Conservation (phyloP, 176 grass and related monocot genomes). For the Pontederia crassipes region DNA sequence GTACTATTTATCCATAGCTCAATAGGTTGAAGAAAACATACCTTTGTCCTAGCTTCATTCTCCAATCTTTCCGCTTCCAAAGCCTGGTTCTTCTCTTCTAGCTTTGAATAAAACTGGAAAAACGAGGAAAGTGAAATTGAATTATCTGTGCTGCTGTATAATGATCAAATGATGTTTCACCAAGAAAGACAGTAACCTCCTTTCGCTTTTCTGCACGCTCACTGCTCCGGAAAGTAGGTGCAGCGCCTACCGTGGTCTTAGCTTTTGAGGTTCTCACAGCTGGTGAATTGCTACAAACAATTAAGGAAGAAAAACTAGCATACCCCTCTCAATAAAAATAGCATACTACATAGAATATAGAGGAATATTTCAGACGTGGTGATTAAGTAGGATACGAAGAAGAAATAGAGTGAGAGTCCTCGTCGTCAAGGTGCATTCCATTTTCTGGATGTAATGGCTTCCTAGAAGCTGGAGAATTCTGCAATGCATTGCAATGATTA, state of each 20-base stretch:
- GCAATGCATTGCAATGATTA: too few relatives aligned
- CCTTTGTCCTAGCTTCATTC: constrained; percentile 57
- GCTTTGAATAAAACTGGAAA: constrained; percentile 71
- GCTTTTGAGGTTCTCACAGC: constrained; percentile 38
- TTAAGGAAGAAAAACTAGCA: constrained; percentile 23
- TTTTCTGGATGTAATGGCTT: constrained; percentile 37
- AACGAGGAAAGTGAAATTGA: constrained; percentile 10
- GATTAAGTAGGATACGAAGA: constrained; percentile 66
- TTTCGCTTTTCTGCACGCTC: constrained; percentile 69
- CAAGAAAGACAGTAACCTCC: constrained; percentile 33
- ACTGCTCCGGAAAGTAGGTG: constrained; percentile 47
- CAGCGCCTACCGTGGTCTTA: constrained; percentile 38
- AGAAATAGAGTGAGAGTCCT: constrained; percentile 55
- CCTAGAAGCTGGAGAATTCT: constrained; percentile 8
- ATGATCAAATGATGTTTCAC: constrained; percentile 5
- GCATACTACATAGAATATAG: background rate
- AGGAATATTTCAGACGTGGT: background rate
- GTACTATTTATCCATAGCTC: background rate
- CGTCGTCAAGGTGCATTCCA: constrained; percentile 33
- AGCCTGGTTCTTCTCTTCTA: constrained; percentile 76
- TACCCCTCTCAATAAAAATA: background rate
- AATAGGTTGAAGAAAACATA: constrained; percentile 14
- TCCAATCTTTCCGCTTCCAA: constrained; percentile 57
- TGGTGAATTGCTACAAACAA: constrained; percentile 35
- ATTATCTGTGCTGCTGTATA: background rate